Evolutionary conservation across 345 rosid species (phyloP), one percentile per base, ranked within the genome.

Genomic region (Syzygium jambos): DNA sequence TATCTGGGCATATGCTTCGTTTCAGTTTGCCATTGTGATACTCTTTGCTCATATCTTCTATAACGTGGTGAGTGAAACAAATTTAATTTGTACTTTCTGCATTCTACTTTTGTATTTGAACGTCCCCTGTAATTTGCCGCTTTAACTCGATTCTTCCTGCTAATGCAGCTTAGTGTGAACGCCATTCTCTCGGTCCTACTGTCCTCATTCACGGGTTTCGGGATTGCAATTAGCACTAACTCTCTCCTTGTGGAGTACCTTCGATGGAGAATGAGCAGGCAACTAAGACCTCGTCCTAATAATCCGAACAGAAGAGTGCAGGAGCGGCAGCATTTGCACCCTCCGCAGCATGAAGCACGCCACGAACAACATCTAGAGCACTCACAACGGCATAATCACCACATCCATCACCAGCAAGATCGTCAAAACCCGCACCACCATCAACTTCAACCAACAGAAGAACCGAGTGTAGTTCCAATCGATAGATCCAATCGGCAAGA

Each of bases 41-140:
- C 92, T 94, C 84, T 92, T 93, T 68, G 94, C 96, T 86, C 96
- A 94, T 86, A 90, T 94, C 78, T 94, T 94, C 86, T 94, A 94
- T 85, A 84, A 93, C 34, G 55, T 93, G 73, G 96, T 93, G 89
- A 94, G 93, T 73, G 16, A 52, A 86, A 54, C 51, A 22, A 85
- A 51, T 49, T n/a, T 86, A 9, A 56, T 23, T 25, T 49, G 5
- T 61, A 63, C 63, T 30, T 87, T 84, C 51, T 77, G 84, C 78
- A 38, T 73, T 73, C 49, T 43, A 38, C 82, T 38, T 55, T 55
- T 11, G 49, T 73, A 49, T 73, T 14, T 34, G 27, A 73, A 73
- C 14, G 49, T 73, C 80, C 7, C 27, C 11, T 38, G 49, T 73
- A 73, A 38, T 73, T 21, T 27, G 21, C 21, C 27, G 27, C 46